phyloP scores from a whole-genome alignment of 179 eudicot genomes.

The Silene coronaria region DNA sequence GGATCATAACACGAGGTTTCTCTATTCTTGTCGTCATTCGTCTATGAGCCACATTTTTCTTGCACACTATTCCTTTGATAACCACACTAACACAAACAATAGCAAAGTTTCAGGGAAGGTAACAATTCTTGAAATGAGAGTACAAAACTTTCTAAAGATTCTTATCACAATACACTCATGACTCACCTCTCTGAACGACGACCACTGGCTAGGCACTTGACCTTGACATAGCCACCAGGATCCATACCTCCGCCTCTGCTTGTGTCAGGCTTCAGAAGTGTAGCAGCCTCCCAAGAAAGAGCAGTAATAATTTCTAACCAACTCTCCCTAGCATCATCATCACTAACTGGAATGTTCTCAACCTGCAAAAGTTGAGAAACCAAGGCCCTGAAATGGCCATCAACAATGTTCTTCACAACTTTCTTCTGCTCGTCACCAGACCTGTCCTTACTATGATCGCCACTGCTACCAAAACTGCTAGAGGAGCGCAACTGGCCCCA shows the following conservation, averaged over 20 bases:
- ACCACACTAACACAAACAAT: slow-evolving; percentile 49
- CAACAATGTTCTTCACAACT: slow-evolving; percentile 77
- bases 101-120: slow-evolving; percentile 14
- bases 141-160: not conserved
- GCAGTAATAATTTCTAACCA: slow-evolving; percentile 93
- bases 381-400: slow-evolving; percentile 91
- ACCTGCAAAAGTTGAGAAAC: slow-evolving; percentile 93
- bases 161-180: slow-evolving; percentile 2
- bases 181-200: slow-evolving; percentile 71
- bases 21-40: slow-evolving; percentile 82
- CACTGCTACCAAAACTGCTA: slow-evolving; percentile 71
- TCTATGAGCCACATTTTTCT: slow-evolving; percentile 95
- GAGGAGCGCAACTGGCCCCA: slow-evolving; percentile 67
- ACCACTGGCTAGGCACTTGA: slow-evolving; percentile 90
- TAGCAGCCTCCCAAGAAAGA: slow-evolving; percentile 97
- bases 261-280: slow-evolving; percentile 82
- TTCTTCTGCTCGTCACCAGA: slow-evolving; percentile 79
- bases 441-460: slow-evolving; percentile 44
- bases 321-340: slow-evolving; percentile 60
- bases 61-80: slow-evolving; percentile 88
- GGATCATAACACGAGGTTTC: slow-evolving; percentile 81
- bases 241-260: slow-evolving; percentile 99
- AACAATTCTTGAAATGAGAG: not conserved
- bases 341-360: slow-evolving; percentile 70
- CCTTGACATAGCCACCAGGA: slow-evolving; percentile 97